Conservation (phyloP, 176 grass and related monocot species). For the Elaeis guineensis region DNA sequence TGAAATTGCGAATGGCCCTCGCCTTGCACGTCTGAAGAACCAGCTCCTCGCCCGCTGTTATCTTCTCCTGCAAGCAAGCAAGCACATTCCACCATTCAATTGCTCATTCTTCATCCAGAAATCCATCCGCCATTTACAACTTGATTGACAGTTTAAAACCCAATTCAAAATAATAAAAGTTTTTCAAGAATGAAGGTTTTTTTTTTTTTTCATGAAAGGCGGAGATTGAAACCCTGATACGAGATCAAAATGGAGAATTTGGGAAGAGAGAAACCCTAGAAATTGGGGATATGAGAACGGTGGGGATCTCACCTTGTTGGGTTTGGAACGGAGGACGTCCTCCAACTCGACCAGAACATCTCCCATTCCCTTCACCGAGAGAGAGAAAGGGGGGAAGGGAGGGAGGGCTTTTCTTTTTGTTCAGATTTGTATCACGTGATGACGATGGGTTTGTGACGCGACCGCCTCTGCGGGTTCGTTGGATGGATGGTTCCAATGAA, state of each 20-base stretch:
- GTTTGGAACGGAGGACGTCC: slow-evolving; percentile 16
- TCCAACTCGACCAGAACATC: slow-evolving; percentile 12
- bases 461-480: too few species aligned
- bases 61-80: slow-evolving; percentile 8
- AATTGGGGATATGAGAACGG: not conserved
- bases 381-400: too few species aligned
- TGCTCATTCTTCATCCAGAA: too few species aligned
- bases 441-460: too few species aligned
- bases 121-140: too few species aligned
- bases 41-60: slow-evolving; percentile 13
- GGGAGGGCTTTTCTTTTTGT: not conserved
- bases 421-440: too few species aligned
- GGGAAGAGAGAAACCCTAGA: slow-evolving; percentile 1
- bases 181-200: too few species aligned
- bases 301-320: not conserved
- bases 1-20: not conserved
- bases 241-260: not conserved
- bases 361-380: not conserved
- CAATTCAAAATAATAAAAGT: too few species aligned
- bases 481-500: too few species aligned
- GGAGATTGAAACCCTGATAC: too few species aligned
- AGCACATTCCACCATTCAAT: not conserved
- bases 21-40: not conserved
- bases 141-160: too few species aligned
- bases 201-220: too few species aligned